These are phyloP conservation scores for Paecilomyces dactylethromorphus DNA, from an alignment of 2,329 filamentous ascomycete genomes.

Conservation along the genomic window DNA sequence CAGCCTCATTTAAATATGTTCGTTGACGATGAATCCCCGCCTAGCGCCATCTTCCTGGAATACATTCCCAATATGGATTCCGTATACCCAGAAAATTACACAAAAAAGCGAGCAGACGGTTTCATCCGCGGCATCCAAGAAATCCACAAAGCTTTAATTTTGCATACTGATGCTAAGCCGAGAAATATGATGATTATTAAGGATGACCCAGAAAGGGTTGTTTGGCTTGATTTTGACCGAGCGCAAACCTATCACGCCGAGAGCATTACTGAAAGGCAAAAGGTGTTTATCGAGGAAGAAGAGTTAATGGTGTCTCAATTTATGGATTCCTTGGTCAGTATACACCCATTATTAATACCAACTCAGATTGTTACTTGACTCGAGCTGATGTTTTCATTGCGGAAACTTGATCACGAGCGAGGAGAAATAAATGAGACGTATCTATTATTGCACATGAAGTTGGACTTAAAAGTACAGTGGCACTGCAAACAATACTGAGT, in stretches of 20 bases:
- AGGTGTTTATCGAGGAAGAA: slow-evolving; percentile 2
- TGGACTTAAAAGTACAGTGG: too few relatives aligned
- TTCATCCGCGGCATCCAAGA: slow-evolving; percentile 13
- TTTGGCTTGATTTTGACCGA: slow-evolving; percentile 20
- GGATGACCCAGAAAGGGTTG: slow-evolving; percentile 7
- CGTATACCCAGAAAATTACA: slow-evolving; percentile 16
- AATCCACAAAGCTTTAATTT: slow-evolving; percentile 15
- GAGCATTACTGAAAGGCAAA: slow-evolving; percentile 9
- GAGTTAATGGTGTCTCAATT: background rate
- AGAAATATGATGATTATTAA: slow-evolving; percentile 18
- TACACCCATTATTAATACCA: background rate
- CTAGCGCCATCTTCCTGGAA: slow-evolving; percentile 18
- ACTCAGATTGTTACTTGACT: background rate
- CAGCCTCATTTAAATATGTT: background rate
- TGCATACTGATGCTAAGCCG: slow-evolving; percentile 17
- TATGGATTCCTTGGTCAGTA: background rate
- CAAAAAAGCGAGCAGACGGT: slow-evolving; percentile 7
- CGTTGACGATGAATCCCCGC: slow-evolving; percentile 10
- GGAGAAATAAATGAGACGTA: background rate
- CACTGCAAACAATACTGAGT: too few relatives aligned
- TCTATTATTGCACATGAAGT: background rate
- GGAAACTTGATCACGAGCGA: background rate
- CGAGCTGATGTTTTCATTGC: background rate
- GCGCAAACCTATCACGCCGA: slow-evolving; percentile 10
- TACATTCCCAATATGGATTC: slow-evolving; percentile 16